A percentile compares a stretch with the other conserved stretches of the same genome.
phyloP scores from a whole-genome alignment of 83 land plant genomes.

The Thuja plicata region DNA sequence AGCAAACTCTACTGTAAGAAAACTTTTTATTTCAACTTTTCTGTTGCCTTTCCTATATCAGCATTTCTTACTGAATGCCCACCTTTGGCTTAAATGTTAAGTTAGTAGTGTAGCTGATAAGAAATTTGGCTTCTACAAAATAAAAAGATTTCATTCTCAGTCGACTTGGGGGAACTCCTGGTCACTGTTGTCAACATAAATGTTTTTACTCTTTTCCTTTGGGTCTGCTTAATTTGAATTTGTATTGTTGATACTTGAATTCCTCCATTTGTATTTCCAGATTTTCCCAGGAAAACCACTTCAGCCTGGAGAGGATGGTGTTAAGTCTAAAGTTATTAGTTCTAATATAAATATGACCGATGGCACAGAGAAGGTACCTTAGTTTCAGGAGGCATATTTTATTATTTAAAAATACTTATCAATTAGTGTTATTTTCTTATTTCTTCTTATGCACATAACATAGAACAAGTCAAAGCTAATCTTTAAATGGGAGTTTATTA shows the following conservation, averaged over 20 bases:
- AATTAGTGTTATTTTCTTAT: background rate
- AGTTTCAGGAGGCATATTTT: background rate
- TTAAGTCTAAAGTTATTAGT: background rate
- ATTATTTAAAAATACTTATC: background rate
- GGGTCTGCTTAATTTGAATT: background rate
- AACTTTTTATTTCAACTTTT: background rate
- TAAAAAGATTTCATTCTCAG: background rate
- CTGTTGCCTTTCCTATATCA: background rate
- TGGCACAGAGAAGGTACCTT: constrained; percentile 4
- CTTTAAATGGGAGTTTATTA: background rate
- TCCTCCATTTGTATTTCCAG: background rate
- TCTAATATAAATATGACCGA: background rate
- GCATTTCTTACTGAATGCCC: background rate
- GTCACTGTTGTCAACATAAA: background rate
- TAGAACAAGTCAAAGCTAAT: background rate
- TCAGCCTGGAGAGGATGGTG: constrained; percentile 2
- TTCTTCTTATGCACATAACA: background rate
- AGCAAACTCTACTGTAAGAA: background rate
- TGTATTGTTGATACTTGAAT: background rate
- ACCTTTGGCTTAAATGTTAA: background rate
- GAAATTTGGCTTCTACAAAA: background rate
- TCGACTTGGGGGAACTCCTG: background rate
- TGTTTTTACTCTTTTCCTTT: background rate
- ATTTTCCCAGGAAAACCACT: background rate
- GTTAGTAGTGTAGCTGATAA: background rate